Evolutionary conservation across 306 rosid genomes (phyloP), one percentile per base, ranked within the genome.

Genomic region (cucumber (Cucumis sativus)): DNA sequence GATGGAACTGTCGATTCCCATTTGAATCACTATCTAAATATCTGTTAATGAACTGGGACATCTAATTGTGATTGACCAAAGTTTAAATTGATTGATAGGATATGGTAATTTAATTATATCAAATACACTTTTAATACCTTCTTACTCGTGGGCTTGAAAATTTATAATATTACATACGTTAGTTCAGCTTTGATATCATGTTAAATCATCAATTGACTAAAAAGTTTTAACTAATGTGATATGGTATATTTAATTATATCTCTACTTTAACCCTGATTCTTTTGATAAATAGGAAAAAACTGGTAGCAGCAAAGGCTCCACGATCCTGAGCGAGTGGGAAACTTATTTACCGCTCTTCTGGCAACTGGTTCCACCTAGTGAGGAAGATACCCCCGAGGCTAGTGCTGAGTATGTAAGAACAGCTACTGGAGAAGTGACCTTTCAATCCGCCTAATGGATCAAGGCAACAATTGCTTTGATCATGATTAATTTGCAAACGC

Each of bases 291-390:
- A 95, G 98, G 97, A 95, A 86, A 95, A 92, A 92, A 89, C 98
- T 13, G 97, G 98, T 23, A 95, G 98, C 67, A 40, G 69, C 79
- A 95, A 89, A 85, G 98, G 98, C 28, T 84, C 91, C 1, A 77
- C 85, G n/a, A 90, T 95, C 81, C 83, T 95, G 84, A 86, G 89
- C 66, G 93, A 95, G 17, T 92, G 97, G 98, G 97, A 95, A 51
- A 85, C 80, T 51, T 90, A 92, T 80, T 81, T 95, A 16, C 86
- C 91, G 47, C 91, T 95, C 71, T 95, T 95, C 84, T 95, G 97
- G 97, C 98, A 95, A 84, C 82, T 95, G 79, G 98, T 95, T 88
- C 97, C 98, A 40, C 98, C 98, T 25, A 92, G 98, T 63, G 98
- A 95, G 85, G 98, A 95, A 89, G 97, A 95, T 85, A 90, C 97